Conservation (phyloP, 2,329 filamentous ascomycete species). For the Penicillium verrucosum region DNA sequence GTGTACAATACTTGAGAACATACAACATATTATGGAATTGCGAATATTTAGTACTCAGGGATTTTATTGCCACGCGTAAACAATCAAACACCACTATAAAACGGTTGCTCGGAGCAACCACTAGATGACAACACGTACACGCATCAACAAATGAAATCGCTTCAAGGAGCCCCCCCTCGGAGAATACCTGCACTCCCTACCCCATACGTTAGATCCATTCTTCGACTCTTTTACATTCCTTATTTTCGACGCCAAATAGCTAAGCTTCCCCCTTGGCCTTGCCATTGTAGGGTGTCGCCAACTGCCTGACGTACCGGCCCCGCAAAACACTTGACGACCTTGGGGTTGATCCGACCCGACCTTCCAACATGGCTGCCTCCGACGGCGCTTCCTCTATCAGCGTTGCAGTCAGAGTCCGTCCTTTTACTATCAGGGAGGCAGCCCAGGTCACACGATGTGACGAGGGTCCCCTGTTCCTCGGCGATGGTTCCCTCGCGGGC, state of each 20-base stretch:
- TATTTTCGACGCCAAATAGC: slow-evolving; percentile 12
- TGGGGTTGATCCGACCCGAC: slow-evolving; percentile 16
- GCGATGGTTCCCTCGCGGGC: slow-evolving; percentile 90
- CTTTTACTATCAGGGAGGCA: slow-evolving; percentile 83
- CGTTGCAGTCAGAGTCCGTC: slow-evolving; percentile 59
- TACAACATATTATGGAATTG: fast-evolving
- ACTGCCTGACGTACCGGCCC: slow-evolving; percentile 22
- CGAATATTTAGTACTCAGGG: background rate
- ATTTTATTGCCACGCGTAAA: slow-evolving; percentile 4
- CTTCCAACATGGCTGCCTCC: slow-evolving; percentile 39
- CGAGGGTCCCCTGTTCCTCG: slow-evolving; percentile 87
- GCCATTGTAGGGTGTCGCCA: slow-evolving; percentile 18
- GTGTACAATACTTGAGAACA: slow-evolving; percentile 9
- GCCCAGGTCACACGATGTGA: slow-evolving; percentile 76
- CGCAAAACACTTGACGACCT: slow-evolving; percentile 15
- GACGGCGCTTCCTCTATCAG: slow-evolving; percentile 50
- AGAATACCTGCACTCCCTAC: slow-evolving; percentile 28
- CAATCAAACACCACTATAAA: slow-evolving; percentile 17
- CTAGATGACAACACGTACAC: slow-evolving; percentile 23
- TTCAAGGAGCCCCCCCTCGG: slow-evolving; percentile 21
- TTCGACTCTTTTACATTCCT: slow-evolving; percentile 17
- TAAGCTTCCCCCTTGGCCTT: slow-evolving; percentile 18
- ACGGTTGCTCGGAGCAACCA: slow-evolving; percentile 36
- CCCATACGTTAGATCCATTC: slow-evolving; percentile 30
- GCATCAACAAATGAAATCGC: slow-evolving; percentile 30